phyloP scores from a whole-genome alignment of 2,329 filamentous ascomycete genomes.

The Fusarium verticillioides region DNA sequence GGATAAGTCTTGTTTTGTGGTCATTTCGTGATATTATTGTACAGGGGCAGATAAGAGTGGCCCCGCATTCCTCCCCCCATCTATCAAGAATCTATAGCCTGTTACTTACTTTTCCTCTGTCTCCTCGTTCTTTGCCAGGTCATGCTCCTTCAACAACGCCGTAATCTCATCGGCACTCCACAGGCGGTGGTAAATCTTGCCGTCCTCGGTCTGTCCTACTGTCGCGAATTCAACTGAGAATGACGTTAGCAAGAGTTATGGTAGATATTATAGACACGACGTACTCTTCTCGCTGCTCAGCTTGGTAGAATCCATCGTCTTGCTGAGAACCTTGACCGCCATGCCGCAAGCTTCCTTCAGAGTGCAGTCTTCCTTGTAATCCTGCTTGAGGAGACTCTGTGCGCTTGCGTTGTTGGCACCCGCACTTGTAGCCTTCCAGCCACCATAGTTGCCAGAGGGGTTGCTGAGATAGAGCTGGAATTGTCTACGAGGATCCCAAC shows the following conservation, averaged over 20 bases:
- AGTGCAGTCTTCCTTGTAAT: constrained; percentile 98
- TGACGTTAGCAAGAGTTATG: constrained; percentile 26
- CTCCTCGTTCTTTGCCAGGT: constrained; percentile 87
- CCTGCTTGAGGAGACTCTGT: constrained; percentile 96
- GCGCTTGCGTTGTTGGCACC: constrained; percentile 98
- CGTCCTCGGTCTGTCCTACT: constrained; percentile 92
- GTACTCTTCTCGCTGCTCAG: constrained; percentile 98
- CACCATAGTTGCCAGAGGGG: constrained; percentile 97
- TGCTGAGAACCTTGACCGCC: constrained; percentile 98
- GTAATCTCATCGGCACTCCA: constrained; percentile 98
- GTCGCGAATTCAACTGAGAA: constrained; percentile 93
- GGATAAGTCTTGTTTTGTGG: constrained; percentile 32
- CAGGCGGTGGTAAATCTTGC: constrained; percentile 97
- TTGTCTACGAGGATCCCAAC: constrained; percentile 93
- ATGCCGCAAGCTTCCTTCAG: constrained; percentile 96
- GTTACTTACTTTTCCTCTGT: constrained; percentile 69
- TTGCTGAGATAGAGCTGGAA: constrained; percentile 99
- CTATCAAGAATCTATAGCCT: constrained; percentile 45
- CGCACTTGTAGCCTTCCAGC: constrained; percentile 98
- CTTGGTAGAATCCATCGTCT: constrained; percentile 99
- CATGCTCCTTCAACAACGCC: constrained; percentile 92
- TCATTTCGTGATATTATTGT: constrained; percentile 49
- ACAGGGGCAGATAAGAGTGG: constrained; percentile 42
- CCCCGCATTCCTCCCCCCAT: constrained; percentile 39
- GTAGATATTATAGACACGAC: constrained; percentile 44